Percentiles rank a stretch among this genome's conserved stretches.
Evolutionary conservation across 257 asterid species (phyloP).

Genomic region (Plectranthus barbatus): DNA sequence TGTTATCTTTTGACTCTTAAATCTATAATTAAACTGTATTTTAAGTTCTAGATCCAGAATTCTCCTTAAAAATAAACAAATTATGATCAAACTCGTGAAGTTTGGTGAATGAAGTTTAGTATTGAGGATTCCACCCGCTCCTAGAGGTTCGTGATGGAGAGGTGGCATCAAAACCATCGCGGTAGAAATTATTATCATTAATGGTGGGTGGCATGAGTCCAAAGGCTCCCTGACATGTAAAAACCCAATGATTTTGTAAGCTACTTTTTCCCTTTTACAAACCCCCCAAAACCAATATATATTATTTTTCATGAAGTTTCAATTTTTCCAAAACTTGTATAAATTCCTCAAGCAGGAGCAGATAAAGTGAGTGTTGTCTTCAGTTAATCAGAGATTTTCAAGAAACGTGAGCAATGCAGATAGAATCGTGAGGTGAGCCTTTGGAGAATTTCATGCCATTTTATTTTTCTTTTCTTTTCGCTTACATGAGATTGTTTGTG

Average conservation of each 20-base stretch:
- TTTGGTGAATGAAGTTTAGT: too few relatives aligned
- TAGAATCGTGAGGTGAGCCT: constrained; percentile 26
- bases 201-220: constrained; percentile 24
- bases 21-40: too few relatives aligned
- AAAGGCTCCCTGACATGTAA: too few relatives aligned
- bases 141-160: too few relatives aligned
- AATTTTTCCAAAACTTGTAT: background rate
- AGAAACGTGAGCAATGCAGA: constrained; percentile 18
- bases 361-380: constrained; percentile 15
- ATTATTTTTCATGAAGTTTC: background rate
- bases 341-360: constrained; percentile 8
- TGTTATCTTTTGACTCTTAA: too few relatives aligned
- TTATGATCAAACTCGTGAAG: too few relatives aligned
- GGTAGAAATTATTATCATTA: constrained; percentile 20
- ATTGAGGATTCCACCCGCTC: too few relatives aligned
- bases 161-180: background rate
- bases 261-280: constrained; percentile 1
- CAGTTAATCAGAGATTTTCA: background rate
- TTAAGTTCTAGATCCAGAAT: too few relatives aligned
- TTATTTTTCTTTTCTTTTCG: too few relatives aligned
- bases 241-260: too few relatives aligned
- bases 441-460: background rate
- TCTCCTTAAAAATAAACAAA: too few relatives aligned
- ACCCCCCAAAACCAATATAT: background rate
- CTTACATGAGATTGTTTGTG: too few relatives aligned